These are phyloP conservation scores for Cardamine occulta DNA, from an alignment of 345 rosid genomes.

Conservation along the genomic window DNA sequence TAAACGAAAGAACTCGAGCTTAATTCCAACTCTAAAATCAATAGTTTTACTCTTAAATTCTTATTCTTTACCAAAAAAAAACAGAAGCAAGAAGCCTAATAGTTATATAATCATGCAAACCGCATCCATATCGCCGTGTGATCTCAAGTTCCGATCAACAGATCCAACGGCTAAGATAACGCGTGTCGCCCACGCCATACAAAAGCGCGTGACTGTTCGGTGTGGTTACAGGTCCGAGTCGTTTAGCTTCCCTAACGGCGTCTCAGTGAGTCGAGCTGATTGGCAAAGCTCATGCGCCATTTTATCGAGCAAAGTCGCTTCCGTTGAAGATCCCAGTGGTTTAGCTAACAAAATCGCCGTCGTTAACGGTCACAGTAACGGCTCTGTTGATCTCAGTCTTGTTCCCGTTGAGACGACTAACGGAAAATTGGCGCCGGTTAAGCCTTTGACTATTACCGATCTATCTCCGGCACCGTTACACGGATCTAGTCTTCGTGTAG, in stretches of 20 bases:
- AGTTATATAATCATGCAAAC: conserved; percentile 26
- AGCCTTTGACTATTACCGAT: conserved; percentile 72
- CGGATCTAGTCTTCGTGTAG: conserved; percentile 83
- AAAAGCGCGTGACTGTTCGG: conserved; percentile 37
- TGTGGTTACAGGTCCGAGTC: conserved; percentile 57
- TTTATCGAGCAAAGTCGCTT: conserved; percentile 62
- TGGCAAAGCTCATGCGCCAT: conserved; percentile 92
- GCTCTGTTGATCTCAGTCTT: conserved; percentile 59
- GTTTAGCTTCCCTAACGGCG: conserved; percentile 52
- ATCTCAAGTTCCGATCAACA: conserved; percentile 37
- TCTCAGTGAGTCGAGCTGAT: conserved; percentile 57
- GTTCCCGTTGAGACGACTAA: conserved; percentile 50
- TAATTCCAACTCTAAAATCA: not conserved
- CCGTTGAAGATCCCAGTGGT: conserved; percentile 49
- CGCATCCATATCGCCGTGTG: conserved; percentile 23
- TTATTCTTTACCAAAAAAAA: conserved; percentile 18
- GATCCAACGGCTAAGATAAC: not conserved
- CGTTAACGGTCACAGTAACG: conserved; percentile 58
- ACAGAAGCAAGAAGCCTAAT: too few relatives aligned
- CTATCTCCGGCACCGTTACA: conserved; percentile 89
- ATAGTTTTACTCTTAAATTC: conserved; percentile 37
- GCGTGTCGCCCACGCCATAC: conserved; percentile 2
- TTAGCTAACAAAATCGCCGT: conserved; percentile 55
- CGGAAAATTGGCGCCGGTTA: conserved; percentile 33
- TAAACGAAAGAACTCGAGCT: conserved; percentile 38